phyloP scores from a whole-genome alignment of 495 filamentous ascomycete genomes.

The Friedmanniomyces endolithicus region DNA sequence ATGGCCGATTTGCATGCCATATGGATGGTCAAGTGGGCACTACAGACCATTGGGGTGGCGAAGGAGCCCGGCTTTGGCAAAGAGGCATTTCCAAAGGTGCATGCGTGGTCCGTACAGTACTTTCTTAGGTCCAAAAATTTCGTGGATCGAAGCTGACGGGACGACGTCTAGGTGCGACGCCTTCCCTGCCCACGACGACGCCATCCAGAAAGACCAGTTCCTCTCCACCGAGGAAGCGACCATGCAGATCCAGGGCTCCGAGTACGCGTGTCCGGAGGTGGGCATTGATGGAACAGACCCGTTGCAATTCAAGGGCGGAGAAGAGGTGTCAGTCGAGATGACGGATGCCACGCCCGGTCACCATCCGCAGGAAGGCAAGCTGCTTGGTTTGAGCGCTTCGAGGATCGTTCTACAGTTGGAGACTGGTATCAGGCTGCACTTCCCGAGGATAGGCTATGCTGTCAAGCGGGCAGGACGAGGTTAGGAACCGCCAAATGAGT shows the following conservation, averaged over 20 bases:
- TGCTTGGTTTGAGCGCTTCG: conserved; percentile 3
- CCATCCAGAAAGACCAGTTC: conserved; percentile 2
- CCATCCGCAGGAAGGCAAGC: conserved; percentile 4
- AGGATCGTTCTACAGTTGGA: conserved; percentile 8
- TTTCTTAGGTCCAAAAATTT: not conserved
- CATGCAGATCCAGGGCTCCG: conserved; percentile 1
- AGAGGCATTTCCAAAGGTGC: conserved; percentile 11
- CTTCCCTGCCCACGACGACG: conserved; percentile 6
- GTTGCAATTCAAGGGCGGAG: conserved; percentile 2
- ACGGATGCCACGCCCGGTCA: conserved; percentile 10
- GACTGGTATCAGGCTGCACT: conserved; percentile 8
- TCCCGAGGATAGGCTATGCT: conserved; percentile 8
- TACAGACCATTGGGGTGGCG: conserved; percentile 8
- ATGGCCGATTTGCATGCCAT: conserved; percentile 18
- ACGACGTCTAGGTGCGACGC: not conserved
- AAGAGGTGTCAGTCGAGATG: conserved; percentile 7
- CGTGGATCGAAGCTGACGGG: not conserved
- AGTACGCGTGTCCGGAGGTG: conserved; percentile 5
- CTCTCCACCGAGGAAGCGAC: conserved; percentile 2
- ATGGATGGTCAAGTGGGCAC: conserved; percentile 16
- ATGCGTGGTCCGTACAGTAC: not conserved
- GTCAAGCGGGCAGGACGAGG: not conserved
- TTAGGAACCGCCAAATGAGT: not conserved
- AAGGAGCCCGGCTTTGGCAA: conserved; percentile 17
- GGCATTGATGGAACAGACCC: conserved; percentile 5